phyloP scores from a whole-genome alignment of 768 basidiomycete genomes.

The Infundibulicybe gibba region DNA sequence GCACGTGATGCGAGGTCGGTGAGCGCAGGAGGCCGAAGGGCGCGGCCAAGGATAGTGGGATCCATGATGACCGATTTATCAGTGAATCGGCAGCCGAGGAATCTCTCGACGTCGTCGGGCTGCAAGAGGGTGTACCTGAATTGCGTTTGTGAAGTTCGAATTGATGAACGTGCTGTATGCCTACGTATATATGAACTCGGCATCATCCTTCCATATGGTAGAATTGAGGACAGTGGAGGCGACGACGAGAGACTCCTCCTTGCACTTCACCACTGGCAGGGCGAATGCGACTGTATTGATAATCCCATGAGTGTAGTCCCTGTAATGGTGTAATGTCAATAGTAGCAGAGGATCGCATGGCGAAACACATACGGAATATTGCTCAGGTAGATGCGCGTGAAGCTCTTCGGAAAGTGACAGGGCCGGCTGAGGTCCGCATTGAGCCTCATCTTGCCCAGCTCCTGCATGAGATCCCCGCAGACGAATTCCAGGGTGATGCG shows the following conservation, averaged over 20 bases:
- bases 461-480: slow-evolving; percentile 23
- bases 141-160: too few relatives aligned
- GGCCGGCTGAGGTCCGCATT: slow-evolving; percentile 18
- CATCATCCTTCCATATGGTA: slow-evolving; percentile 21
- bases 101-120: slow-evolving; percentile 21
- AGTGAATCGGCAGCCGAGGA: slow-evolving; percentile 20
- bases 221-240: slow-evolving; percentile 25
- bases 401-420: slow-evolving; percentile 22
- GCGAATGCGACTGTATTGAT: slow-evolving; percentile 20
- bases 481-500: slow-evolving; percentile 23
- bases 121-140: slow-evolving; percentile 20
- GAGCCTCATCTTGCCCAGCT: too few relatives aligned
- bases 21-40: slow-evolving; percentile 14
- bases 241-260: slow-evolving; percentile 17
- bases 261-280: slow-evolving; percentile 19
- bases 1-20: slow-evolving; percentile 15
- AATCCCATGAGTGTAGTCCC: too few relatives aligned
- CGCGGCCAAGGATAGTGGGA: slow-evolving; percentile 10
- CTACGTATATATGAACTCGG: slow-evolving; percentile 24
- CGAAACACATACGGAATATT: slow-evolving; percentile 31
- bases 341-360: not conserved
- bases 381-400: slow-evolving; percentile 28
- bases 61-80: slow-evolving; percentile 16
- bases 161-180: not conserved
- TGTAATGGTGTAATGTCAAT: not conserved